phyloP scores from a whole-genome alignment of 371 early-diverging fungal genomes.

The Mortierella sp. region DNA sequence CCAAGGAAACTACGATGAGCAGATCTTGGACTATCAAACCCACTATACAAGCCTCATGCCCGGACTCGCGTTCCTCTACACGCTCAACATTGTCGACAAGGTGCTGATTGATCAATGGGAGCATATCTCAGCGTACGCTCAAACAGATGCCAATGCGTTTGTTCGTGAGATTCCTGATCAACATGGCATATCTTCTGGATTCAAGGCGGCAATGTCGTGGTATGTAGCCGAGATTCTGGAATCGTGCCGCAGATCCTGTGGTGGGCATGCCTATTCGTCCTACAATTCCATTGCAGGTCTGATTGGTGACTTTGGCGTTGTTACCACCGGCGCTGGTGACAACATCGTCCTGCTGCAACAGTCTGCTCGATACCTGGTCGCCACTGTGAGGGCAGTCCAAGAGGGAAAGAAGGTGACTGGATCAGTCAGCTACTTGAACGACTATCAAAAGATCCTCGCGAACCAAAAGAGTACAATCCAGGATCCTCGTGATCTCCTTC shows the following conservation, averaged over 20 bases:
- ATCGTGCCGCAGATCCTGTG: conserved; percentile 63
- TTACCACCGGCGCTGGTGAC: conserved; percentile 79
- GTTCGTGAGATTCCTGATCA: conserved; percentile 67
- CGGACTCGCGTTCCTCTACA: conserved; percentile 65
- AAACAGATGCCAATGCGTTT: conserved; percentile 52
- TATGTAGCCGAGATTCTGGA: conserved; percentile 68
- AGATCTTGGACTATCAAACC: conserved; percentile 76
- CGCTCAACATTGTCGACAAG: conserved; percentile 51
- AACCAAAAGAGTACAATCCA: conserved; percentile 23
- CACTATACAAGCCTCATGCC: conserved; percentile 68
- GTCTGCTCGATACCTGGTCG: conserved; percentile 59
- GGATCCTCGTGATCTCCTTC: conserved; percentile 46
- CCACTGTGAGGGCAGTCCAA: conserved; percentile 31
- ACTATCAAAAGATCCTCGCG: conserved; percentile 32
- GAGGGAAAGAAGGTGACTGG: conserved; percentile 37
- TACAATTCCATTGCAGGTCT: conserved; percentile 73
- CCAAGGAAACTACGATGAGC: conserved; percentile 70
- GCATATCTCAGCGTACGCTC: conserved; percentile 40
- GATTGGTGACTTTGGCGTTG: conserved; percentile 72
- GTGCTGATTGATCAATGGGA: conserved; percentile 38
- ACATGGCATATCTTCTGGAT: conserved; percentile 66
- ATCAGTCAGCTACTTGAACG: conserved; percentile 53
- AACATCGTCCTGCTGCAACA: conserved; percentile 74
- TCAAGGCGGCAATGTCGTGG: conserved; percentile 67
- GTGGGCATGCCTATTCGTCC: conserved; percentile 71